Evolutionary conservation across 1,284 basidiomycete species (phyloP), one percentile per base, ranked within the genome.

Genomic region (Pseudozyma sp.): DNA sequence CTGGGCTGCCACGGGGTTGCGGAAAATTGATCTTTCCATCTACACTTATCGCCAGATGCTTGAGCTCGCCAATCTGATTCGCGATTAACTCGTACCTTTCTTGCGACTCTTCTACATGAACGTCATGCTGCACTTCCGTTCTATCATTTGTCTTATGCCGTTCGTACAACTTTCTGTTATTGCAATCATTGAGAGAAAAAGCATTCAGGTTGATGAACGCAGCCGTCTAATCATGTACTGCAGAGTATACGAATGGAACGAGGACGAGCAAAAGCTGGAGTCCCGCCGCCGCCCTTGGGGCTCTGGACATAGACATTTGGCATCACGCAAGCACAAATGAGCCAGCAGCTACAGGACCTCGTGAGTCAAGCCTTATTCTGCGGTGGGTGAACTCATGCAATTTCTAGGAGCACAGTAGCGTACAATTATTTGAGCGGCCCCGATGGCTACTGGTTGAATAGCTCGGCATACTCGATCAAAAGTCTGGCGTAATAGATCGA

Each of bases 21-120:
- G 68, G n/a, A 59, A 64, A 39, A 45, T 70, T 13, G 68, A 70
- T 42, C 61, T 65, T 21, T 36, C 52, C 1, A 42, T 65, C 14
- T 70, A 70, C 48, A 52, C 57, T 6, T 70, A 70, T 19, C 52
- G 68, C 31, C 68, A 64, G 49, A 59, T 70, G 58, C 47, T 70
- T 5, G 68, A 70, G 43, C 44, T 70, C 11, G 60, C 61, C 10
- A 10, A 70, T 21, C 57, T 70, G 19, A 64, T 70, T 16, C 57
- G 68, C 19, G 52, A 65, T 13, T 57, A 70, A 31, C 25, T 31
- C 6, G 25, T 70, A 18, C 55, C 19, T 13, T 12, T 35, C 13
- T 45, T 16, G 8, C 21, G n/a, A n/a, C 7, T 21, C 39, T 42
- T 25, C 14, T 25, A 13, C 6, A 1, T 2, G n/a, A 18, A 31